Evolutionary conservation across 139 green algal genomes (phyloP).

Genomic region (Tetraselmis chui): DNA sequence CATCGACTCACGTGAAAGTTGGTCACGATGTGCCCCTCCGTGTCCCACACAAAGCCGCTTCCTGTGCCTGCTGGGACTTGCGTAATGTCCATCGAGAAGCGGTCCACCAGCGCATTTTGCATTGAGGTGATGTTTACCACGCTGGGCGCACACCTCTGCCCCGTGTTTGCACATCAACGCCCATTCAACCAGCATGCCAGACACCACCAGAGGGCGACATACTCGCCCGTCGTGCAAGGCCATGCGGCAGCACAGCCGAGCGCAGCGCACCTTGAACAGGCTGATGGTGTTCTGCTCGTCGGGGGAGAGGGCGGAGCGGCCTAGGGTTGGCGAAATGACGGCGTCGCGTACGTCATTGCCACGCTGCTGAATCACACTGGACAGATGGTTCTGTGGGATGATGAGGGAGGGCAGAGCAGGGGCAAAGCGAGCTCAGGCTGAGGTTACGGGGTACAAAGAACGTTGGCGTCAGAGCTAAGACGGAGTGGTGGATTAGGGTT

Average conservation of each 20-base stretch:
- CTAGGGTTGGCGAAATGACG: neutral
- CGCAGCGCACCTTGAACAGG: neutral
- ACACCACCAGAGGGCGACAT: too few relatives aligned
- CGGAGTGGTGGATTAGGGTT: too few relatives aligned
- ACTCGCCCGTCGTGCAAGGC: neutral
- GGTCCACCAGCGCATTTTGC: neutral
- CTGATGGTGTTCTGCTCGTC: neutral
- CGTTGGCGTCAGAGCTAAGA: too few relatives aligned
- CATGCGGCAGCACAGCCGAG: neutral
- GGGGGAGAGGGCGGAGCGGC: neutral
- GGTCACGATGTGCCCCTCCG: slow-evolving; percentile 28
- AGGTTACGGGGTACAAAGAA: too few relatives aligned
- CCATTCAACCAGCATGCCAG: neutral
- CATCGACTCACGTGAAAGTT: slow-evolving; percentile 57
- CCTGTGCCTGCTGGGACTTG: slow-evolving; percentile 45
- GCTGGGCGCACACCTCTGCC: neutral
- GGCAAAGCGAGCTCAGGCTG: too few relatives aligned
- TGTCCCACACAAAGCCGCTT: slow-evolving; percentile 70
- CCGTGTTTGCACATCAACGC: neutral
- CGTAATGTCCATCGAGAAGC: slow-evolving; percentile 32
- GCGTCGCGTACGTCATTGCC: neutral
- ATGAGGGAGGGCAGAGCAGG: neutral
- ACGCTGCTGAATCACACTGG: neutral
- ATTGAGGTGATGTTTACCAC: neutral
- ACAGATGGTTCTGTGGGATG: neutral